Percentiles rank a stretch among this genome's conserved stretches.
phyloP scores from a whole-genome alignment of 2,329 filamentous ascomycete genomes.

The Ilyonectria destructans region DNA sequence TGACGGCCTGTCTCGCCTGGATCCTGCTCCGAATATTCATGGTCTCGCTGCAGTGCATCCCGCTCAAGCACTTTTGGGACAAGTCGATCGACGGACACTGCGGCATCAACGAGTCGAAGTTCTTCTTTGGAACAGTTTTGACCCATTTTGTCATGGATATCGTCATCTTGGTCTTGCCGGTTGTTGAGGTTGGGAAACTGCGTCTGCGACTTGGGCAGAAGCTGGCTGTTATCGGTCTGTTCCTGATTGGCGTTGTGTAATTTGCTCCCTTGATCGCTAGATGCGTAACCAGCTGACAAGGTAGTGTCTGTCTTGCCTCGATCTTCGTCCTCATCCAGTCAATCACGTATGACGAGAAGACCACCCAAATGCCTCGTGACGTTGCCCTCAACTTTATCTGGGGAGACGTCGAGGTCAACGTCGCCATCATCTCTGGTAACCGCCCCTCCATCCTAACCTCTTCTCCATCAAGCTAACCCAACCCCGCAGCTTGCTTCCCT shows the following conservation, averaged over 20 bases:
- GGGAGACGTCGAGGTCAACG: constrained; percentile 48
- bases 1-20: constrained; percentile 44
- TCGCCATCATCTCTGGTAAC: constrained; percentile 46
- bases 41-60: constrained; percentile 54
- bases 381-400: constrained; percentile 45
- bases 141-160: constrained; percentile 53
- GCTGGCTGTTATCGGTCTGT: constrained; percentile 46
- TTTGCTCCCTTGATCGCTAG: constrained; percentile 8
- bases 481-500: constrained; percentile 9
- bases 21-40: constrained; percentile 51
- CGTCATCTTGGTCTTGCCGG: constrained; percentile 49
- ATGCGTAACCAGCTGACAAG: neutral
- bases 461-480: neutral
- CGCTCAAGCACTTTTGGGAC: constrained; percentile 54
- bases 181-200: constrained; percentile 50
- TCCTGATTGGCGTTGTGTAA: constrained; percentile 48
- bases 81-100: constrained; percentile 47
- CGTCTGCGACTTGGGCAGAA: constrained; percentile 43
- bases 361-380: constrained; percentile 43
- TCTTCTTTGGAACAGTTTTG: constrained; percentile 53
- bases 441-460: neutral
- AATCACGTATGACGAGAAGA: constrained; percentile 32
- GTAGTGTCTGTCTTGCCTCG: constrained; percentile 48
- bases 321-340: constrained; percentile 44
- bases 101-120: too few relatives aligned